A percentile compares a stretch with the other conserved stretches of the same genome.
Conservation (phyloP, 1,284 basidiomycete species). For the Meira nashicola region DNA sequence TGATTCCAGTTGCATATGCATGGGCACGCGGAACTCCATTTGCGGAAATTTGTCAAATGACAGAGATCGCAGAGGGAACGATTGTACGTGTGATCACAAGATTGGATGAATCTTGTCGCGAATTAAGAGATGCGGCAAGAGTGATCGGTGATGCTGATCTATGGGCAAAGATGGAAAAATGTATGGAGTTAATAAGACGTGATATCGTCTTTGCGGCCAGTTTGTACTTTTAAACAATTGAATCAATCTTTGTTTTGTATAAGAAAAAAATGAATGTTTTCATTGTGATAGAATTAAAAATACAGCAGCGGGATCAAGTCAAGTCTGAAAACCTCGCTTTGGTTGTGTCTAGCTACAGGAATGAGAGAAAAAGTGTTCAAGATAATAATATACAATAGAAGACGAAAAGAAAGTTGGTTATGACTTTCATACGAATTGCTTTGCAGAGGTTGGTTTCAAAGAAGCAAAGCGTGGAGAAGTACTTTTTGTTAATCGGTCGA, state of each 20-base stretch:
- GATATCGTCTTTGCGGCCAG: slow-evolving; percentile 51
- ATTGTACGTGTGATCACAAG: slow-evolving; percentile 95
- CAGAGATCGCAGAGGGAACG: slow-evolving; percentile 92
- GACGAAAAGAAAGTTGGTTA: too few species aligned
- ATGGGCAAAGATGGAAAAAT: slow-evolving; percentile 96
- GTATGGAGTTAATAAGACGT: slow-evolving; percentile 73
- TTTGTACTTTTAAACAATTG: slow-evolving; percentile 33
- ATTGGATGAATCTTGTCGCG: slow-evolving; percentile 92
- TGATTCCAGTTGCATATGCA: slow-evolving; percentile 93
- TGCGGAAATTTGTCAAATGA: slow-evolving; percentile 83
- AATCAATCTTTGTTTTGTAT: background rate
- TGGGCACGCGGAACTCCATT: slow-evolving; percentile 99
- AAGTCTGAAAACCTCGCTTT: too few species aligned
- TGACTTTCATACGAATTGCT: too few species aligned
- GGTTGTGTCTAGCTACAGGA: too few species aligned
- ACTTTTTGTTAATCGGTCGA: too few species aligned
- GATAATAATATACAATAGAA: too few species aligned
- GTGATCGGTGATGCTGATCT: slow-evolving; percentile 93
- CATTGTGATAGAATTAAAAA: too few species aligned
- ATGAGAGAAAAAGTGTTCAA: too few species aligned
- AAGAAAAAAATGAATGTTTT: background rate
- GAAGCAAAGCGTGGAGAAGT: too few species aligned
- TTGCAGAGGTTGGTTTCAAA: too few species aligned
- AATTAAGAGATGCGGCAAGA: slow-evolving; percentile 91
- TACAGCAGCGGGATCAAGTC: too few species aligned